Conservation (phyloP, 2,329 filamentous ascomycete genomes). For the Penicillium brevicompactum region DNA sequence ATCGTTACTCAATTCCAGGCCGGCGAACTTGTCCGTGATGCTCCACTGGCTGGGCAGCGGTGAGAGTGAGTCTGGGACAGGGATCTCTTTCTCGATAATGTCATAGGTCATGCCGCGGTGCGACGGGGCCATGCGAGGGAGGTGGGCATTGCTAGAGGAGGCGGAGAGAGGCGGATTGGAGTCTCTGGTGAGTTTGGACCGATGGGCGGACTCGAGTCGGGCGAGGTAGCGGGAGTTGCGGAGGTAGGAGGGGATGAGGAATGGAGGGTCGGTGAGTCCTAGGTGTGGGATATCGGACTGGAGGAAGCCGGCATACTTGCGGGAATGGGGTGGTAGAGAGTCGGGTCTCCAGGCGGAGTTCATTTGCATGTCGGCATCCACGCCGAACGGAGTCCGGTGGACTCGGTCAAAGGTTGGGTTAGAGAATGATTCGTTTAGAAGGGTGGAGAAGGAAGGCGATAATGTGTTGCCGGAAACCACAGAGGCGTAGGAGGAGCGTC, state of each 20-base stretch:
- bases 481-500: slow-evolving; percentile 64
- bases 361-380: slow-evolving; percentile 53
- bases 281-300: slow-evolving; percentile 31
- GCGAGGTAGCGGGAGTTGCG: slow-evolving; percentile 75
- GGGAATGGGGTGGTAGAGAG: slow-evolving; percentile 49
- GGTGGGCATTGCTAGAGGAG: slow-evolving; percentile 59
- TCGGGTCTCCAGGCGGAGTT: slow-evolving; percentile 51
- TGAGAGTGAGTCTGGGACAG: slow-evolving; percentile 63
- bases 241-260: slow-evolving; percentile 86
- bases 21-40: slow-evolving; percentile 70
- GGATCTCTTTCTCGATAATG: slow-evolving; percentile 73
- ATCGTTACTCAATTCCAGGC: slow-evolving; percentile 73
- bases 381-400: slow-evolving; percentile 39
- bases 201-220: slow-evolving; percentile 71
- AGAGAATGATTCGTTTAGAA: slow-evolving; percentile 50
- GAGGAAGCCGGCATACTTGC: slow-evolving; percentile 46
- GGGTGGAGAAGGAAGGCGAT: slow-evolving; percentile 43
- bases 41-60: slow-evolving; percentile 84
- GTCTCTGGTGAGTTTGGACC: slow-evolving; percentile 60
- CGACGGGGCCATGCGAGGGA: slow-evolving; percentile 61
- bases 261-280: slow-evolving; percentile 44
- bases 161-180: slow-evolving; percentile 52
- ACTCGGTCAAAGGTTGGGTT: slow-evolving; percentile 38
- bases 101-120: slow-evolving; percentile 82
- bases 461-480: slow-evolving; percentile 57